Evolutionary conservation across 2,329 filamentous ascomycete species (phyloP).

Genomic region (Bipolaris bicolor): DNA sequence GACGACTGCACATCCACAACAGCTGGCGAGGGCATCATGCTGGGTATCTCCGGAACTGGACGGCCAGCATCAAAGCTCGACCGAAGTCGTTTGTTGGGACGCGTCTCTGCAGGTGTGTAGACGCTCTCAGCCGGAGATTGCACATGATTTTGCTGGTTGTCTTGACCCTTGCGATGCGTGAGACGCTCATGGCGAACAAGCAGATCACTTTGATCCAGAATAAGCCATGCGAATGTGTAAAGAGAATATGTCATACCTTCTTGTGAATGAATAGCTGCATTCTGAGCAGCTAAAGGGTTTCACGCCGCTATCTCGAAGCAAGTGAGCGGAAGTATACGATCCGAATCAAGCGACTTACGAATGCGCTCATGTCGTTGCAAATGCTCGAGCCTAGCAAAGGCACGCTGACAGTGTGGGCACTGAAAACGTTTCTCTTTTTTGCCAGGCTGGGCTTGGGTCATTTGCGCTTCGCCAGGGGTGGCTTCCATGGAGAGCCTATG

Average conservation of each 20-base stretch:
- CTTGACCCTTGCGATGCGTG: constrained; percentile 44
- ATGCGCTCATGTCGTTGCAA: constrained; percentile 52
- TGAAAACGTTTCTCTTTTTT: constrained; percentile 48
- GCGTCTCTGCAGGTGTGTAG: constrained; percentile 23
- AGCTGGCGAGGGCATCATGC: constrained; percentile 33
- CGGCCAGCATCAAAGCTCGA: constrained; percentile 32
- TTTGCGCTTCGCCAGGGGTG: constrained; percentile 22
- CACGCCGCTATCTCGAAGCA: constrained; percentile 45
- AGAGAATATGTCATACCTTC: constrained; percentile 41
- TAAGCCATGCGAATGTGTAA: not conserved
- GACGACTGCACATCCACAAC: constrained; percentile 28
- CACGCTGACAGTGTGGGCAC: constrained; percentile 41
- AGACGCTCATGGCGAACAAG: constrained; percentile 51
- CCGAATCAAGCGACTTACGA: constrained; percentile 29
- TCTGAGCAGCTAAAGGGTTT: constrained; percentile 50
- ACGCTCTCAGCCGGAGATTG: constrained; percentile 12
- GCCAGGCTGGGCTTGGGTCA: constrained; percentile 24
- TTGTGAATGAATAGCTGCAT: constrained; percentile 52
- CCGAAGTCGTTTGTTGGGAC: constrained; percentile 36
- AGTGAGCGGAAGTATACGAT: constrained; percentile 16
- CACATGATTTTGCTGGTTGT: constrained; percentile 17
- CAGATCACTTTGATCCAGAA: constrained; percentile 40
- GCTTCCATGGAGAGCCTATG: constrained; percentile 30
- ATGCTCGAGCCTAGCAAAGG: constrained; percentile 50
- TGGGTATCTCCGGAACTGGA: constrained; percentile 37